Base-by-base conservation (phyloP, 495 filamentous ascomycete species). In the Trichocladium uniseriatum region DNA sequence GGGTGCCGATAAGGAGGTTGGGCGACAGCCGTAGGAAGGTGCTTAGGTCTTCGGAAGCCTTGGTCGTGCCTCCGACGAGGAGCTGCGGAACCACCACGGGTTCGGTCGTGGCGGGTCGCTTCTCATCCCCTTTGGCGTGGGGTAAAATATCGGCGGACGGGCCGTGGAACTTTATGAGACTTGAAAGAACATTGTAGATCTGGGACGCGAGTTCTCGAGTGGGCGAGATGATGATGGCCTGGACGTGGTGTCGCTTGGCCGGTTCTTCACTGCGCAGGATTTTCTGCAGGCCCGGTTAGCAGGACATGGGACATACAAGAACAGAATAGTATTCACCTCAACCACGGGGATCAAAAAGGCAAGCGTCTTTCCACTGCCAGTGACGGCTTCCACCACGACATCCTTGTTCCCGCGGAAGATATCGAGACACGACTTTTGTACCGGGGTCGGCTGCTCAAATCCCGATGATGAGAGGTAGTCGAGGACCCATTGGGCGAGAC, bases 301-400 rank as follows among this genome's bases (percentile, higher is more conserved):
- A 15, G 18, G 0, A 7, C 14, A 6, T n/a, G 3, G 5, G 15
- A 14, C 1, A 0, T 2, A 6, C n/a, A 15, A 24, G 20, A 16
- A 27, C 5, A 2, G 9, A 4, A 37, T n/a, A 37, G 14, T 6
- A n/a, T 45, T 24, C 35, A 62, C 61, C 52, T 95, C 88, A 11
- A 96, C 75, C 2, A 96, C 69, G 0, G 92, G 92, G 21, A 98
- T 86, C 39, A 98, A 66, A 58, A 92, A 97, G 2, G 89, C 83
- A 36, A 96, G 69, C 0, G 92, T 97, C 67, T 98, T 98, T 38
- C 92, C 92, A 60, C 86, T 92, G 7, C 94, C 92, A 2, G 92
- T 98, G 7, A 96, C 92, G 2, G 92, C 94, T 76, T 95, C 90
- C 22, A 96, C 91, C 3, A 97, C 91, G 0, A 97, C 90, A 69